Conservation (phyloP, 1,139 yeast species). For the Candida tropicalis region DNA sequence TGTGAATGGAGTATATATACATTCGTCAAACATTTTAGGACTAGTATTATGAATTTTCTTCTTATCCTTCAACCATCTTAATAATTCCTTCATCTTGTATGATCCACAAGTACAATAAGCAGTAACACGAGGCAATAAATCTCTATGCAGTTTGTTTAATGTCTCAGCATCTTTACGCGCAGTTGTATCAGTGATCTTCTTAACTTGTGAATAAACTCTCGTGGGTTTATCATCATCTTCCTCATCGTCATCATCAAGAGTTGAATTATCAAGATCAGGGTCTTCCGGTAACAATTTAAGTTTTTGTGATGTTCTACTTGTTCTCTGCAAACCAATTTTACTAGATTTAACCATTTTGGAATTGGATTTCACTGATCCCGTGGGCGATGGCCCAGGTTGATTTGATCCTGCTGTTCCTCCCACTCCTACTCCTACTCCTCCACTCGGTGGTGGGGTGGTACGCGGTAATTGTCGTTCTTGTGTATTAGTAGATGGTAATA, state of each 20-base stretch:
- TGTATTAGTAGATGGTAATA: constrained; percentile 12
- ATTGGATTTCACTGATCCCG: constrained; percentile 18
- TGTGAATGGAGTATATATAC: constrained; percentile 87
- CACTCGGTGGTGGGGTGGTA: constrained; percentile 7
- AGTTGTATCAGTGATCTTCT: constrained; percentile 82
- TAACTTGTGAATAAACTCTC: constrained; percentile 77
- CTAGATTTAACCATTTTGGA: constrained; percentile 37
- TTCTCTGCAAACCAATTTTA: constrained; percentile 79
- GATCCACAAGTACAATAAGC: constrained; percentile 96
- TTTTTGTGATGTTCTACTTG: constrained; percentile 86
- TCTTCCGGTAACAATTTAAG: constrained; percentile 86
- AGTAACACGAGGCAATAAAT: constrained; percentile 82
- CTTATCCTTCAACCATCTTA: constrained; percentile 82
- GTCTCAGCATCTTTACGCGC: constrained; percentile 95
- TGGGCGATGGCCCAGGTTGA: no score
- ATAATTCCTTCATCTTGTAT: constrained; percentile 82
- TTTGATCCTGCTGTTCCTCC: no score
- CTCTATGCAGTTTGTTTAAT: constrained; percentile 87
- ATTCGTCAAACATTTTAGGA: constrained; percentile 91
- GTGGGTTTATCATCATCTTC: constrained; percentile 21
- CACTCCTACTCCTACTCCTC: no score
- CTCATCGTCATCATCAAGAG: constrained; percentile 25
- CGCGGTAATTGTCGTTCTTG: background rate
- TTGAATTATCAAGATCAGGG: constrained; percentile 23
- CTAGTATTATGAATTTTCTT: constrained; percentile 73